Conservation (phyloP, 2,329 filamentous ascomycete genomes). For the Colletotrichum euphorbiae region DNA sequence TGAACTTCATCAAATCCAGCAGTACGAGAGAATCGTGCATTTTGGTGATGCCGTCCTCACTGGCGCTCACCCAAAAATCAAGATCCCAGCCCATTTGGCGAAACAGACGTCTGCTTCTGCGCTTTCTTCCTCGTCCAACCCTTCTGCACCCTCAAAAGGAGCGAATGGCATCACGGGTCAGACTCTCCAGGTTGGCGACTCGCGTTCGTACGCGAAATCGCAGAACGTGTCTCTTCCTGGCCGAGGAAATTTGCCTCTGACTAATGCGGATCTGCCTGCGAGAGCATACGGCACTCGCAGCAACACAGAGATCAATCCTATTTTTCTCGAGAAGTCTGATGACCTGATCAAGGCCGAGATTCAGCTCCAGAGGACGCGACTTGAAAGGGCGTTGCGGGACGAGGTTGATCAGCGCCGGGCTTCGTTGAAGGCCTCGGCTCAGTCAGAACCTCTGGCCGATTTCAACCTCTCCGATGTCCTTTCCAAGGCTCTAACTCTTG, state of each 20-base stretch:
- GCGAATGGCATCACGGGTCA: background rate
- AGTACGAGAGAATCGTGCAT: constrained; percentile 84
- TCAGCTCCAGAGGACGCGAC: constrained; percentile 80
- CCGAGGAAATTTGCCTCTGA: constrained; percentile 41
- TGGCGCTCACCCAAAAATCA: constrained; percentile 77
- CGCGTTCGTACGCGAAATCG: constrained; percentile 52
- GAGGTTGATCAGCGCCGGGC: constrained; percentile 75
- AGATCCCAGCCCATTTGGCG: constrained; percentile 59
- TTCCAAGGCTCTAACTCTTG: constrained; percentile 75
- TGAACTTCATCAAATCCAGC: constrained; percentile 68
- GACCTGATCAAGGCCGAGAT: constrained; percentile 85
- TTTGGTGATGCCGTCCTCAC: constrained; percentile 85
- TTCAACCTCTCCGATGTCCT: constrained; percentile 81
- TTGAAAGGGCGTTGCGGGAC: constrained; percentile 82
- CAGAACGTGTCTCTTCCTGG: constrained; percentile 49
- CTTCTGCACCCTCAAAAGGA: constrained; percentile 23
- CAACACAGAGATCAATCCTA: constrained; percentile 80
- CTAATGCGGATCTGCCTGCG: constrained; percentile 51
- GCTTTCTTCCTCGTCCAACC: constrained; percentile 42
- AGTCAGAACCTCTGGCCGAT: constrained; percentile 67
- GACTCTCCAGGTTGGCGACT: constrained; percentile 46
- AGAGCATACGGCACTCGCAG: constrained; percentile 59
- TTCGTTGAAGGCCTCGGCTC: constrained; percentile 55
- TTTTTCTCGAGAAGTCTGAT: constrained; percentile 88
- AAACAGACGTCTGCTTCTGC: constrained; percentile 39